Conservation (phyloP, 768 basidiomycete species). For the Calvatia gigantea region DNA sequence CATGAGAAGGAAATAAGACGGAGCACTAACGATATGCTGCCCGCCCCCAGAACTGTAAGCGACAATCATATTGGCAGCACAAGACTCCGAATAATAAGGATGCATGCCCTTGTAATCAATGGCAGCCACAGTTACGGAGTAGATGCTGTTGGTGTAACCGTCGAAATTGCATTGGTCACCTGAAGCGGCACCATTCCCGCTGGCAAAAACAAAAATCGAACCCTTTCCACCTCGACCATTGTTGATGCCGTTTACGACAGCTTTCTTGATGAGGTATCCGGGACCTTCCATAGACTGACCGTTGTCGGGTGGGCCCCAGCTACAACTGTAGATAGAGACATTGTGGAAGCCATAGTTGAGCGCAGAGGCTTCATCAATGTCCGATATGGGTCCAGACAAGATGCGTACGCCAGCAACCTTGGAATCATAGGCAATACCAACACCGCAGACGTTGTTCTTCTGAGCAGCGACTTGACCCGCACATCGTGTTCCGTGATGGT, state of each 20-base stretch:
- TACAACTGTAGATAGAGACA: conserved; percentile 92
- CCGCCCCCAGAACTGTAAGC: conserved; percentile 95
- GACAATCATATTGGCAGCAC: conserved; percentile 95
- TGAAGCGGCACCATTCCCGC: conserved; percentile 87
- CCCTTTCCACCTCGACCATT: conserved; percentile 89
- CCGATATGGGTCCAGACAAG: conserved; percentile 90
- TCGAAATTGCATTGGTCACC: conserved; percentile 99
- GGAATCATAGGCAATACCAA: conserved; percentile 90
- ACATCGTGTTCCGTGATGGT: conserved; percentile 97
- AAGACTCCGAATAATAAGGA: conserved; percentile 97
- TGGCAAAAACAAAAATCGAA: conserved; percentile 94
- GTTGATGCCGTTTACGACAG: conserved; percentile 90
- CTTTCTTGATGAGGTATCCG: conserved; percentile 85
- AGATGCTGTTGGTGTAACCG: conserved; percentile 98
- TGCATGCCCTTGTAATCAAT: conserved; percentile 91
- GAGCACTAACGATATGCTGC: conserved; percentile 77
- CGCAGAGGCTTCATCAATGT: conserved; percentile 92
- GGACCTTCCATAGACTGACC: conserved; percentile 95
- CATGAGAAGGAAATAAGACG: conserved; percentile 2
- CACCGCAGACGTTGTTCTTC: conserved; percentile 90
- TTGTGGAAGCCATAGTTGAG: conserved; percentile 93
- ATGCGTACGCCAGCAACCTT: conserved; percentile 95
- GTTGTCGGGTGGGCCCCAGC: conserved; percentile 98
- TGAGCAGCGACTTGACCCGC: conserved; percentile 94
- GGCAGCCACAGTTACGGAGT: conserved; percentile 93